phyloP scores from a whole-genome alignment of 1,139 yeast genomes.

The Spathaspora sp. region DNA sequence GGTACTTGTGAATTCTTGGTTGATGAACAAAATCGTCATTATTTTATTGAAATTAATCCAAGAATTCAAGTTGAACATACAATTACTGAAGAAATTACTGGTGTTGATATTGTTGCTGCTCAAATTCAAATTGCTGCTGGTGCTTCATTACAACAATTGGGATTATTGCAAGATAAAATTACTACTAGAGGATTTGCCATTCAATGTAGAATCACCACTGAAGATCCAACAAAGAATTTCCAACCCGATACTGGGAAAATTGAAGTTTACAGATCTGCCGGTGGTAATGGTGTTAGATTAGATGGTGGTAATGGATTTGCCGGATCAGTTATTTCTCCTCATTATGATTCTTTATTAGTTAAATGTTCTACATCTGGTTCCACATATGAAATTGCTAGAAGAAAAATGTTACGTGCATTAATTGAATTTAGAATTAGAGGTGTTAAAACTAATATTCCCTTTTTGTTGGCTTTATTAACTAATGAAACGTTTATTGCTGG shows the following conservation, averaged over 20 bases:
- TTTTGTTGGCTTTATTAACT: conserved; percentile 87
- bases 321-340: conserved; percentile 97
- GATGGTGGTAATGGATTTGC: conserved; percentile 99
- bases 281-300: conserved; percentile 98
- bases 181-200: conserved; percentile 97
- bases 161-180: conserved; percentile 89
- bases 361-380: conserved; percentile 97
- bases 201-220: conserved; percentile 99
- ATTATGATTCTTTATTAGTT: conserved; percentile 97
- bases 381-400: conserved; percentile 92
- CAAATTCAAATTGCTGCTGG: conserved; percentile 99
- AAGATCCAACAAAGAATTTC: conserved; percentile 94
- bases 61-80: conserved; percentile 99
- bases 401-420: conserved; percentile 95
- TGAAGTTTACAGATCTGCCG: conserved; percentile 97
- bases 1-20: conserved; percentile 99
- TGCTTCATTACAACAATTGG: conserved; percentile 87
- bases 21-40: conserved; percentile 91
- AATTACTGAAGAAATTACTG: conserved; percentile 97
- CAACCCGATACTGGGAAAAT: conserved; percentile 99
- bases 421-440: conserved; percentile 98
- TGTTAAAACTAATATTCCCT: conserved; percentile 97
- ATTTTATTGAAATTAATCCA: conserved; percentile 97
- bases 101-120: conserved; percentile 96
- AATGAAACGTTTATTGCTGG: conserved; percentile 88